Evolutionary conservation across 2,329 filamentous ascomycete genomes (phyloP), one percentile per base, ranked within the genome.

Genomic region (Periconia sp.): DNA sequence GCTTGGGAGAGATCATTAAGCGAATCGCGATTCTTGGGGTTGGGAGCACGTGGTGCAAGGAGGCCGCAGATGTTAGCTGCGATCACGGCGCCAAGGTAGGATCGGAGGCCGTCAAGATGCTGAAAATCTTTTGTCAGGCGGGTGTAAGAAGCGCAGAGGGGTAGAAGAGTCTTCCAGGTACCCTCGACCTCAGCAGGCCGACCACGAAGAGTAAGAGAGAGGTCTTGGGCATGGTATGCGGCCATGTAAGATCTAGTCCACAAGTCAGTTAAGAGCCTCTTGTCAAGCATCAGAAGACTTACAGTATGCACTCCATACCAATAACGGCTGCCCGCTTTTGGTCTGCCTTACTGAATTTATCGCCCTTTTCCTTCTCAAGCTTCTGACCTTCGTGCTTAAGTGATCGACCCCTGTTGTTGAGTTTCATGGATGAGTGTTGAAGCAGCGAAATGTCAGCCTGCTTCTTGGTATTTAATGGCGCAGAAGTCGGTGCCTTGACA

Each of bases 371-470:
- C 1, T 32, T 52, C 28, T 65, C 56, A 37, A 73, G 63, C 38
- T 68, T 70, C 28, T 69, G 63, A 2, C 69, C 67, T 35, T 73
- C 68, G 39, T 77, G 73, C 57, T 78, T 78, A n/a, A 78, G 59
- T 1, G 71, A 65, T 6, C 72, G 69, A 8, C 74, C 75, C 39
- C 74, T 63, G 3, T 56, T 61, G 25, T 74, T 72, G 30, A 73
- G 55, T 22, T 71, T 71, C 36, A 61, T 63, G 11, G 71, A 73
- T 15, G 69, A 65, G 1, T 66, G 57, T 6, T 66, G 65, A 48
- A 74, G 69, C 1, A 68, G 52, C 11, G 67, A 54, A 4, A 69
- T 65, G 8, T 68, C 65, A 3, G 62, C 54, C 33, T 59, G 60
- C 35, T 65, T 65, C 41, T 59, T 65, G 16, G 45, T 56, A 24